Conservation (phyloP, 2,329 filamentous ascomycete genomes). For the Scedosporium apiospermum region DNA sequence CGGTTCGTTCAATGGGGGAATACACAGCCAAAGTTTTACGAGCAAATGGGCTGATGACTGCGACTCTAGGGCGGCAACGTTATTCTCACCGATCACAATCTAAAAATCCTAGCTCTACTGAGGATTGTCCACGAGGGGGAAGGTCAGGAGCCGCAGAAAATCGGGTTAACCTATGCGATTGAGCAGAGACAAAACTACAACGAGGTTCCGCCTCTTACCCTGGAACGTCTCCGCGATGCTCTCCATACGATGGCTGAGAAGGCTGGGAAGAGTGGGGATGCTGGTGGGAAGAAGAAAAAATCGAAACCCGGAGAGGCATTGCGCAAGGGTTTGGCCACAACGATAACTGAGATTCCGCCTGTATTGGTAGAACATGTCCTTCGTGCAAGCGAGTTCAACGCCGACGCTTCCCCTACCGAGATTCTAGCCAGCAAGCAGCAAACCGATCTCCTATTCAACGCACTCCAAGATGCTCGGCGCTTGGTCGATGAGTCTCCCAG, state of each 20-base stretch:
- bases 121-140: conserved; percentile 72
- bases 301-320: conserved; percentile 67
- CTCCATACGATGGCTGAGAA: conserved; percentile 57
- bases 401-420: conserved; percentile 54
- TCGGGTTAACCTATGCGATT: conserved; percentile 70
- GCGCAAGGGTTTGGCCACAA: conserved; percentile 69
- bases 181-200: conserved; percentile 76
- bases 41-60: neutral
- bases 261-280: conserved; percentile 16
- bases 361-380: conserved; percentile 82
- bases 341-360: conserved; percentile 82
- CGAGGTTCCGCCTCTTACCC: conserved; percentile 65
- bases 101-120: conserved; percentile 73
- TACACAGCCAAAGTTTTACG: conserved; percentile 3
- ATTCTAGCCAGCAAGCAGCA: conserved; percentile 57
- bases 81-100: conserved; percentile 75
- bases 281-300: conserved; percentile 52
- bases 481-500: conserved; percentile 61
- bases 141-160: conserved; percentile 72
- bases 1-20: conserved; percentile 27
- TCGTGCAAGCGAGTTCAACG: conserved; percentile 59
- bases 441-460: conserved; percentile 56
- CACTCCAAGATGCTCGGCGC: conserved; percentile 60
- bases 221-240: conserved; percentile 59
- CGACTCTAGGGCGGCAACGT: conserved; percentile 65